These are phyloP conservation scores for Phialophora expanda DNA, from an alignment of 2,329 filamentous ascomycete species.

Conservation along the genomic window DNA sequence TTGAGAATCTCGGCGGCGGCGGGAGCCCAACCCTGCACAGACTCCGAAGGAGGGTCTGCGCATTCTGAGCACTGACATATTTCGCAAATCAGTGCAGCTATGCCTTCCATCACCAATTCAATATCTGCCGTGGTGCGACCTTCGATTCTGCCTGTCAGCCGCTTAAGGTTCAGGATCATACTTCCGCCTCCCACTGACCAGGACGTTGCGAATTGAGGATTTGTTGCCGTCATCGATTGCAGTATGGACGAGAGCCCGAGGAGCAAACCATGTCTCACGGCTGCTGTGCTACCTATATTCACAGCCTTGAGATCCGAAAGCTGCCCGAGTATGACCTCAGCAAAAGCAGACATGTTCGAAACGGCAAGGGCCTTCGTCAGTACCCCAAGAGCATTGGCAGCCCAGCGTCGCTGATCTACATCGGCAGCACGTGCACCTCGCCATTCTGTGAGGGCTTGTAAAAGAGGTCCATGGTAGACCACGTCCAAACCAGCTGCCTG, in stretches of 20 bases:
- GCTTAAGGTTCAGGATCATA: conserved; percentile 10
- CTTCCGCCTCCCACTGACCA: conserved; percentile 26
- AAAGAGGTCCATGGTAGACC: conserved; percentile 70
- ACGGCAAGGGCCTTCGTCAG: conserved; percentile 42
- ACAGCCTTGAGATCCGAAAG: conserved; percentile 45
- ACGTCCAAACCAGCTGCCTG: conserved; percentile 69
- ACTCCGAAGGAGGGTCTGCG: too few relatives aligned
- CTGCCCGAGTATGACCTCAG: conserved; percentile 41
- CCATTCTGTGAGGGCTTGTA: conserved; percentile 78
- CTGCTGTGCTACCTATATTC: conserved; percentile 49
- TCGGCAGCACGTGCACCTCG: conserved; percentile 84
- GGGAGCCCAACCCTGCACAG: conserved; percentile 40
- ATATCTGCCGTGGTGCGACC: conserved; percentile 41
- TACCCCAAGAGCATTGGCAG: conserved; percentile 70
- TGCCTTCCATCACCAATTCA: conserved; percentile 37
- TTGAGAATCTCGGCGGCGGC: conserved; percentile 44
- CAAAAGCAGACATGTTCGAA: conserved; percentile 16
- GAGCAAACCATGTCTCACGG: conserved; percentile 53
- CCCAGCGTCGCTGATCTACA: conserved; percentile 71
- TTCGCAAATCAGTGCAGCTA: conserved; percentile 34
- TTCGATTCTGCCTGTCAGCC: conserved; percentile 34
- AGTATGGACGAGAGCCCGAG: conserved; percentile 49
- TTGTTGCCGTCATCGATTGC: conserved; percentile 40
- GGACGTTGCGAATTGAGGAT: not conserved
- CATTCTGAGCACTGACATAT: conserved; percentile 28